Conservation (phyloP, 2,329 filamentous ascomycete genomes). For the Cercospora canescens region DNA sequence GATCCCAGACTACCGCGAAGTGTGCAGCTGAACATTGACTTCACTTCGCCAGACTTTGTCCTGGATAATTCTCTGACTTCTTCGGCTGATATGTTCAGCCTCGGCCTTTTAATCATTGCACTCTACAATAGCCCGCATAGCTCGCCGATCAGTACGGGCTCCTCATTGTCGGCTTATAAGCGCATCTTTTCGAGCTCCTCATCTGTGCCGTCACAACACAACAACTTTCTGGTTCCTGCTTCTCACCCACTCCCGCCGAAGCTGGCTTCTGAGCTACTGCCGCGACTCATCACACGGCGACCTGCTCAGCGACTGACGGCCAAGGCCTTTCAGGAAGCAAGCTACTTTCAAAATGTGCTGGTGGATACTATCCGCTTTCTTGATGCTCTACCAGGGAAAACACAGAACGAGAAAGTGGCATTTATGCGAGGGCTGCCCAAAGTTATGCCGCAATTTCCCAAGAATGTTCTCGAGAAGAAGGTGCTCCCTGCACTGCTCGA, state of each 20-base stretch:
- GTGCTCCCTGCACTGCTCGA: slow-evolving; percentile 85
- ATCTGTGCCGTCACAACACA: slow-evolving; percentile 73
- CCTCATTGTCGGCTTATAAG: slow-evolving; percentile 81
- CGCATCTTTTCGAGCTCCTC: slow-evolving; percentile 77
- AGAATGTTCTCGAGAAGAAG: slow-evolving; percentile 92
- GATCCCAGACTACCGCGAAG: slow-evolving; percentile 78
- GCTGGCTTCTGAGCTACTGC: slow-evolving; percentile 72
- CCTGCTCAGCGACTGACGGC: slow-evolving; percentile 86
- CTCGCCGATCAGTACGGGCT: slow-evolving; percentile 81
- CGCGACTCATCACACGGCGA: slow-evolving; percentile 80
- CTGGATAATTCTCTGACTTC: slow-evolving; percentile 84
- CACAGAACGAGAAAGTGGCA: slow-evolving; percentile 81
- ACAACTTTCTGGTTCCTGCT: slow-evolving; percentile 72
- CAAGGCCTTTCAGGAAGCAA: slow-evolving; percentile 88
- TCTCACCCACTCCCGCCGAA: slow-evolving; percentile 78
- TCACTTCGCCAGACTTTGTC: slow-evolving; percentile 90
- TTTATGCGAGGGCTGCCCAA: slow-evolving; percentile 88
- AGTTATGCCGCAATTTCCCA: slow-evolving; percentile 88
- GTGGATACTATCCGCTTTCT: slow-evolving; percentile 96
- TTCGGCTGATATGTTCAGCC: slow-evolving; percentile 88
- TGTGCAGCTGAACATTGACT: slow-evolving; percentile 91
- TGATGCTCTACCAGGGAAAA: slow-evolving; percentile 88
- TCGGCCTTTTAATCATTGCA: slow-evolving; percentile 84
- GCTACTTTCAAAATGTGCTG: slow-evolving; percentile 95
- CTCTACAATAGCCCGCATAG: slow-evolving; percentile 92